These are phyloP conservation scores for Pleurotus tuber-regium DNA, from an alignment of 768 basidiomycete species.

Conservation along the genomic window DNA sequence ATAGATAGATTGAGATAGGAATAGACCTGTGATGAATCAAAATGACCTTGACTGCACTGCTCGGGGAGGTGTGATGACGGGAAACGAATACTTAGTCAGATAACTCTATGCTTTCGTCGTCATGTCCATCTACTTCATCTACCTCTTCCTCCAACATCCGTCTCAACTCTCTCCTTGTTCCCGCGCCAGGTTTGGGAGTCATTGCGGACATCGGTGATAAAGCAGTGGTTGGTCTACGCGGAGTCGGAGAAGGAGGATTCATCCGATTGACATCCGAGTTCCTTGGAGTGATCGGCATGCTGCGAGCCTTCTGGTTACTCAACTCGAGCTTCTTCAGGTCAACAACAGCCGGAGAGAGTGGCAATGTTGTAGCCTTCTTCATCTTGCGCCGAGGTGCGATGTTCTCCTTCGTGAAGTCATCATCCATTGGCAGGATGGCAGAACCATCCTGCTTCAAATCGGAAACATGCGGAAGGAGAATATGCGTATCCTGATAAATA, in stretches of 20 bases:
- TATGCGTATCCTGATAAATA: slow-evolving; percentile 16
- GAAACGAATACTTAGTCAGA: background rate
- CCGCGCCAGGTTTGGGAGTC: slow-evolving; percentile 21
- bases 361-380: slow-evolving; percentile 34
- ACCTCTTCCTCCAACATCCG: slow-evolving; percentile 34
- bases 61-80: too few relatives aligned
- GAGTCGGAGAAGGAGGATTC: slow-evolving; percentile 22
- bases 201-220: slow-evolving; percentile 16
- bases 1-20: slow-evolving; percentile 7
- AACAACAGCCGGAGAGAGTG: slow-evolving; percentile 12
- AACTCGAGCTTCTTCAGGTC: slow-evolving; percentile 15
- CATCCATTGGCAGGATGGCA: slow-evolving; percentile 17
- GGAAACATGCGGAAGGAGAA: slow-evolving; percentile 11
- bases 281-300: slow-evolving; percentile 25
- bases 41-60: too few relatives aligned
- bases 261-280: slow-evolving; percentile 4
- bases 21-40: background rate
- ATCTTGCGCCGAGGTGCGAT: slow-evolving; percentile 43
- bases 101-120: slow-evolving; percentile 18
- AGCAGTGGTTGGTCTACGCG: slow-evolving; percentile 21
- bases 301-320: slow-evolving; percentile 17
- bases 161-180: slow-evolving; percentile 26
- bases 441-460: slow-evolving; percentile 12
- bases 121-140: slow-evolving; percentile 22
- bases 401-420: slow-evolving; percentile 51